phyloP scores from a whole-genome alignment of 2,329 filamentous ascomycete species.

The Sporothrix luriei region DNA sequence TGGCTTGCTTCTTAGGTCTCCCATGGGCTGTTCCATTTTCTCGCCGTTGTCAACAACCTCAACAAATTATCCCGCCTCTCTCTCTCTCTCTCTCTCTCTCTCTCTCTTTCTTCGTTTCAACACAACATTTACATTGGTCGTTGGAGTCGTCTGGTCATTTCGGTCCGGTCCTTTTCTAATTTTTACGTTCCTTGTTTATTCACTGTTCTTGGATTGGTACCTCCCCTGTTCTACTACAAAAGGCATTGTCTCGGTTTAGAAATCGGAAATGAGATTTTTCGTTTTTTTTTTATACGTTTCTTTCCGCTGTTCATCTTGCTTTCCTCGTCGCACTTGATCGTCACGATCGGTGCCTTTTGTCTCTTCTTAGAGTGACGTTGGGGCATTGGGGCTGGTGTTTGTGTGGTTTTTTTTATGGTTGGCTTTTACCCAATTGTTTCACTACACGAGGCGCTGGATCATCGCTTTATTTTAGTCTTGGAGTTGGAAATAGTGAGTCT shows the following conservation, averaged over 20 bases:
- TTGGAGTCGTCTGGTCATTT: constrained; percentile 15
- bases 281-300: neutral
- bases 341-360: neutral
- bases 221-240: constrained; percentile 20
- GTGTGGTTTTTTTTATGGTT: neutral
- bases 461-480: no score
- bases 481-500: no score
- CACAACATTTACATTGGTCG: constrained; percentile 24
- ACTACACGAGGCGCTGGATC: no score
- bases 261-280: neutral
- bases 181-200: neutral
- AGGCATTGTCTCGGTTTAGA: constrained; percentile 25
- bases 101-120: constrained; percentile 1
- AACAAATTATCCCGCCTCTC: neutral
- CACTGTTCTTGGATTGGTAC: neutral
- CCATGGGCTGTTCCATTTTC: neutral
- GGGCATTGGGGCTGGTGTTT: neutral
- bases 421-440: neutral
- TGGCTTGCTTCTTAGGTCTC: neutral
- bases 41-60: neutral
- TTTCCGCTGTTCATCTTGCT: neutral
- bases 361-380: neutral
- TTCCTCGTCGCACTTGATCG: no score
- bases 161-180: neutral
- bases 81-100: neutral